Evolutionary conservation across 2,329 filamentous ascomycete genomes (phyloP).

Genomic region (Calonectria pseudoreteaudii): DNA sequence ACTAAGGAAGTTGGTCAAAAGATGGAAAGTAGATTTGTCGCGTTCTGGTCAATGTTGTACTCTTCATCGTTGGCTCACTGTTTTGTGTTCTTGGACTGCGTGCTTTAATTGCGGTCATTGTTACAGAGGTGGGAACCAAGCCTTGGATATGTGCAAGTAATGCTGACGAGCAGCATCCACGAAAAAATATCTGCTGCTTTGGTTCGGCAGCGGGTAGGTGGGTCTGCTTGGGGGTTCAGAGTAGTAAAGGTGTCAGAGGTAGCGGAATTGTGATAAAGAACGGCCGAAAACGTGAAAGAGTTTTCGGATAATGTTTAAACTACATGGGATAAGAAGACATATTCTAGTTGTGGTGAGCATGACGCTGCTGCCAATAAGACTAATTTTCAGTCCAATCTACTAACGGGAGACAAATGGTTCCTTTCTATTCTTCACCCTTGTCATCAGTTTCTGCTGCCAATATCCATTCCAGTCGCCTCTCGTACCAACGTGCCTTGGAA

Average conservation of each 20-base stretch:
- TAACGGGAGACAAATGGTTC: background rate
- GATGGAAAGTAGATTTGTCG: constrained; percentile 45
- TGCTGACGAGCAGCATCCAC: constrained; percentile 33
- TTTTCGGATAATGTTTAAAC: background rate
- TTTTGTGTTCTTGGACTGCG: constrained; percentile 54
- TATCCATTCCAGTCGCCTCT: background rate
- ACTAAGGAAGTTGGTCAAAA: constrained; percentile 55
- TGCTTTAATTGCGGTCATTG: constrained; percentile 53
- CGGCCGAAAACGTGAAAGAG: background rate
- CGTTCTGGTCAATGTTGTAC: constrained; percentile 47
- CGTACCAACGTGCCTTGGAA: background rate
- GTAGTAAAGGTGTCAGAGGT: background rate
- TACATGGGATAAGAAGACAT: background rate
- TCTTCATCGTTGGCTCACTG: constrained; percentile 49
- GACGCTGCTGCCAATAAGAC: background rate
- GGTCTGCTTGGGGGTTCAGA: background rate
- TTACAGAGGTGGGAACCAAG: constrained; percentile 41
- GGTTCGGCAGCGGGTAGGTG: too few species aligned
- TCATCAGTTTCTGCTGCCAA: background rate
- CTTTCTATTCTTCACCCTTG: background rate
- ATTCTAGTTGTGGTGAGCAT: background rate
- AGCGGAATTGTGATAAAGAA: background rate
- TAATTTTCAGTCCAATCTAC: background rate
- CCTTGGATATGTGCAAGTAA: constrained; percentile 53
- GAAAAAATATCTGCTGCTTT: too few species aligned